Base-by-base conservation (phyloP, 2,329 filamentous ascomycete genomes). In the Rhinocladiella similis region DNA sequence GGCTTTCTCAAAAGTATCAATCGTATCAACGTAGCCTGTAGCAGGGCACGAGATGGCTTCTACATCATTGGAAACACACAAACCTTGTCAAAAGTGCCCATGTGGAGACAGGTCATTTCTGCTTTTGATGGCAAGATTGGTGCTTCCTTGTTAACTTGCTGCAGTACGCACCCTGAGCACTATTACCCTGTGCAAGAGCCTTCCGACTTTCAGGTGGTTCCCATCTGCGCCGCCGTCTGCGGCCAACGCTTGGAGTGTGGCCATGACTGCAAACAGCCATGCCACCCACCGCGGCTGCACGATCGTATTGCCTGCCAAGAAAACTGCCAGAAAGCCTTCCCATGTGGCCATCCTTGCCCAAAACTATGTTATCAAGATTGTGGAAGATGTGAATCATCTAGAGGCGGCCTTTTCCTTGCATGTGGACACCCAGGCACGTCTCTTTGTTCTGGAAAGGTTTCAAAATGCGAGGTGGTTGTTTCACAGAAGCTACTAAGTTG, bases 1-100 rank as follows among this genome's bases (percentile, higher is more conserved):
- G 70, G 70, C 2, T 72, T 72, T 50, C 56, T 72, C 9, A 67
- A 62, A 48, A 70, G 66, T 1, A 38, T 59, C 7, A 72, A 72
- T 56, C 64, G 70, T 13, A 69, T 72, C 56, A 72, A 72, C 47
- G 70, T 72, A 12, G 66, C 63, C 7, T 66, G 67, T 50, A 67
- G 67, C 49, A 62, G 70, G 27, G 70, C 70, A 16, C 59, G 65
- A 47, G 61, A 72, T 57, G 68, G 70, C 9, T 68, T 72, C 52
- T 72, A 70, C 48, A 66, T 72, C 27, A 65, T 72, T 36, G 70
- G 70, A 3, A 68, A 70, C 50, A 57, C 69, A 3, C 53, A 59
- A 13, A 60, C 65, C 2, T 50, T 68, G 35, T 56, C 59, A 10
- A 47, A 48, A 33, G 67, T 69, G 10, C 55, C 60, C 1, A 68